A percentile compares a stretch with the other conserved stretches of the same genome.
Conservation (phyloP, 2,329 filamentous ascomycete genomes). For the Trichoderma koningii region DNA sequence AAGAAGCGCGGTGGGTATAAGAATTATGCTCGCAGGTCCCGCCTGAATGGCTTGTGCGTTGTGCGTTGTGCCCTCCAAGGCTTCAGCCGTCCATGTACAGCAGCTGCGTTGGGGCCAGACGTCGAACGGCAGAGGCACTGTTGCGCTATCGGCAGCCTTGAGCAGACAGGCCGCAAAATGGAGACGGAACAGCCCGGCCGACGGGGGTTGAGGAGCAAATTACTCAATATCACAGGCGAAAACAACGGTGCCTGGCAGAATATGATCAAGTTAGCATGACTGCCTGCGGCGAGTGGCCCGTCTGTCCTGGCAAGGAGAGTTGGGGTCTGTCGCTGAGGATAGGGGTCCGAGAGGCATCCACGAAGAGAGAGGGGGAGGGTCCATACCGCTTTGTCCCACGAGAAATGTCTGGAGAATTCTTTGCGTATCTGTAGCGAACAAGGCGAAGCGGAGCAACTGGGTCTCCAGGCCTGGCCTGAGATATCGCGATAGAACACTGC, state of each 20-base stretch:
- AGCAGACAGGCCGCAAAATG: conserved; percentile 15
- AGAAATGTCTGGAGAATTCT: conserved; percentile 6
- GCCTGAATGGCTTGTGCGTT: conserved; percentile 32
- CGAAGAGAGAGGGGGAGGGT: not conserved
- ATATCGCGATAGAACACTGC: conserved; percentile 6
- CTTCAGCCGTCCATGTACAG: conserved; percentile 38
- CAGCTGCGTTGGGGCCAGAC: conserved; percentile 21
- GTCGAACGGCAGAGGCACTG: conserved; percentile 21
- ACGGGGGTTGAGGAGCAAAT: conserved; percentile 16
- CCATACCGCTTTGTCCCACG: conserved; percentile 24
- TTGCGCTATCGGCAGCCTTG: conserved; percentile 13
- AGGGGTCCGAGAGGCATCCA: conserved; percentile 17
- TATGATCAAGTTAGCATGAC: conserved; percentile 16
- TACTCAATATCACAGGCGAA: conserved; percentile 29
- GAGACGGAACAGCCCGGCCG: conserved; percentile 9
- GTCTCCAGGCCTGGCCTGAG: conserved; percentile 22
- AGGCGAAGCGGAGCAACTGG: conserved; percentile 23
- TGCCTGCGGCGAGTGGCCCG: not conserved
- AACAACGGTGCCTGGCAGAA: conserved; percentile 22
- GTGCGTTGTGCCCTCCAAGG: conserved; percentile 31
- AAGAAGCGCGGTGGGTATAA: conserved; percentile 20
- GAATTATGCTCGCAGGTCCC: conserved; percentile 29
- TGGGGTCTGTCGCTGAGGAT: conserved; percentile 18
- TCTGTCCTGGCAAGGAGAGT: conserved; percentile 1
- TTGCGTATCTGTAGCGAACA: conserved; percentile 19